These are phyloP conservation scores for Blastosporella zonata DNA, from an alignment of 1,284 basidiomycete genomes.

Conservation along the genomic window DNA sequence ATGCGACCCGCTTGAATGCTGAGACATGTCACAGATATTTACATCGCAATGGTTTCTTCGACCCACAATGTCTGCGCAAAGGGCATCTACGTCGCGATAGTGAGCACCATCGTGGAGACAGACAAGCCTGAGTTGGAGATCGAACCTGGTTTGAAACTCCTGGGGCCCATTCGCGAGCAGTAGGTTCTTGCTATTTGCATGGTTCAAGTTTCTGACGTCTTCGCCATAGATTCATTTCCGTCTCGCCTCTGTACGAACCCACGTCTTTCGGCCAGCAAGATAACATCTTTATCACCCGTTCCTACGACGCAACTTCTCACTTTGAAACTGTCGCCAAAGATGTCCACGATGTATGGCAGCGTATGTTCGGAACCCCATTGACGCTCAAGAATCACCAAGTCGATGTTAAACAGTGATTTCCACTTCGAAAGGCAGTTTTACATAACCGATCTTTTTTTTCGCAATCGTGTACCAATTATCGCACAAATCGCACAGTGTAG, in stretches of 20 bases:
- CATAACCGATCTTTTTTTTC: conserved; percentile 7
- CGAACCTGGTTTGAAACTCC: conserved; percentile 84
- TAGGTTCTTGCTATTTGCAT: too few species aligned
- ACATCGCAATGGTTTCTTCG: conserved; percentile 95
- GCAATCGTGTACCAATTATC: conserved; percentile 13
- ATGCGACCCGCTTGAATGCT: background rate
- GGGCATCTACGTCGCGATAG: conserved; percentile 94
- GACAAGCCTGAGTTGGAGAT: conserved; percentile 92
- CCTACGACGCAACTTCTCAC: conserved; percentile 98
- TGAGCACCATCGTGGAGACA: conserved; percentile 98
- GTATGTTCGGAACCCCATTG: conserved; percentile 73
- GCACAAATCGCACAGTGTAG: conserved; percentile 17
- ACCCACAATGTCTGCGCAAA: conserved; percentile 98
- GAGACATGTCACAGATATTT: conserved; percentile 73
- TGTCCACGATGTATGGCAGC: conserved; percentile 90
- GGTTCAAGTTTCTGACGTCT: background rate
- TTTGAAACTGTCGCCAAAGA: conserved; percentile 98
- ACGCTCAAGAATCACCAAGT: conserved; percentile 83
- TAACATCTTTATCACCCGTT: conserved; percentile 95
- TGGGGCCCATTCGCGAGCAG: conserved; percentile 96
- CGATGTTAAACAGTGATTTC: conserved; percentile 54
- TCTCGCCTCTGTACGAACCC: conserved; percentile 88
- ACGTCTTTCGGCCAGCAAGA: conserved; percentile 79
- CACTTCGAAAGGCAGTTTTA: conserved; percentile 7
- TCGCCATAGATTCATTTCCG: conserved; percentile 77